Evolutionary conservation across 495 filamentous ascomycete species (phyloP), one percentile per base, ranked within the genome.

Genomic region (Aspergillus avenaceus): DNA sequence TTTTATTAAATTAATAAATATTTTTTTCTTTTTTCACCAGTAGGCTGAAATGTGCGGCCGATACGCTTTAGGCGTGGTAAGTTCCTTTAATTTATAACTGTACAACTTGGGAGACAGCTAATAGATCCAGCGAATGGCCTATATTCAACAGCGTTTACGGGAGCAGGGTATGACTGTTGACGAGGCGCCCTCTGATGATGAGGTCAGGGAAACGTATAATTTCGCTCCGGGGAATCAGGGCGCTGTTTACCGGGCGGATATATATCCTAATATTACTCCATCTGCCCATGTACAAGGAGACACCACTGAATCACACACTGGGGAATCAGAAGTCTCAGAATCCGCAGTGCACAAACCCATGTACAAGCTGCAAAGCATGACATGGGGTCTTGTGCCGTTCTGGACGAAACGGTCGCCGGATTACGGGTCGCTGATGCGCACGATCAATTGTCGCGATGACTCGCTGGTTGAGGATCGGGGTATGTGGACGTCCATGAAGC

Each of bases 391-490:
- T 3, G 75, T 97, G 16, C 92, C 92, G 0, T 96, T 88, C 71
- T 96, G 91, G 91, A 90, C 89, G 8, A 87, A 93, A 62, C 82
- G 87, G 19, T 80, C 85, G 45, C 82, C 88, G 0, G 82, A 87
- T 64, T 95, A 91, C 54, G 74, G 78, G 19, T 81, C 86, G 2
- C 70, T 87, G 62, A 74, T 92, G 75, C 87, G 85, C 58, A 95
- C 90, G 0, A 98, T 97, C 63, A 98, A 98, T 65, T 96, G 91
- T 65, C 85, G 93, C 19, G 91, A 91, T 60, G 93, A 97, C 66
- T 93, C 90, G 3, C 71, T 98, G 5, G 70, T 78, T 1, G 79
- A 85, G 7, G 78, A 85, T 19, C 77, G 81, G 2, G 90, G 91
- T 11, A 89, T 96, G 84, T 98, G 93, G 93, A 85, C 79, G 22